These are phyloP conservation scores for Zygosaccharomyces pseudorouxii DNA, from an alignment of 805 yeast species.

Conservation along the genomic window DNA sequence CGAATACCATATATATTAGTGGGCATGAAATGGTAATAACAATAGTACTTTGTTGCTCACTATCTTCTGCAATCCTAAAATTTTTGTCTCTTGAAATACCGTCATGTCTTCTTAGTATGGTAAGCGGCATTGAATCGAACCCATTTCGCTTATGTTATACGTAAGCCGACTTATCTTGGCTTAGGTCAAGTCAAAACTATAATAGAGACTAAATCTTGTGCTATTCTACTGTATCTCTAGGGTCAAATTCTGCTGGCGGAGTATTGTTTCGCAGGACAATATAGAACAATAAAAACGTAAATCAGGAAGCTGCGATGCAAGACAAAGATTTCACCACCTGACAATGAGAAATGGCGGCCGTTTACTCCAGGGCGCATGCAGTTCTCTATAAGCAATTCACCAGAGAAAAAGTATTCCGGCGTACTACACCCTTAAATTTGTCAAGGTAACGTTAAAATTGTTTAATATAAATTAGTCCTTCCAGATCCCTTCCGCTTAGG, in stretches of 20 bases:
- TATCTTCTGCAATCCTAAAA: background rate
- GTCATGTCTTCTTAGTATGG: background rate
- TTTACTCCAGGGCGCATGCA: too few relatives aligned
- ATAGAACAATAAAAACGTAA: background rate
- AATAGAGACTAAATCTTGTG: too few relatives aligned
- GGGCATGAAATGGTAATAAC: background rate
- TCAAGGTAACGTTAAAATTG: too few relatives aligned
- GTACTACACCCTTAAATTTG: too few relatives aligned
- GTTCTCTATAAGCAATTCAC: too few relatives aligned
- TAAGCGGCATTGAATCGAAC: too few relatives aligned
- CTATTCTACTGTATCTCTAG: background rate
- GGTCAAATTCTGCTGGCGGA: background rate
- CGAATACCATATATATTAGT: background rate
- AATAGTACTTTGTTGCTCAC: background rate
- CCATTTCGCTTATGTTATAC: too few relatives aligned
- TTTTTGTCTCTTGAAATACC: background rate
- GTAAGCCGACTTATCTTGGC: background rate
- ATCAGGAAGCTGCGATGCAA: background rate
- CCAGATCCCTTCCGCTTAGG: too few relatives aligned
- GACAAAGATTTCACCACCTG: background rate
- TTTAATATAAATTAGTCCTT: too few relatives aligned
- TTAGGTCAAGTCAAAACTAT: background rate
- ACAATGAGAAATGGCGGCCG: background rate
- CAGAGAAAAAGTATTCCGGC: too few relatives aligned
- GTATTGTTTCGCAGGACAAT: background rate